Evolutionary conservation across 2,329 filamentous ascomycete species (phyloP), one percentile per base, ranked within the genome.

Genomic region (Aureobasidium sp.): DNA sequence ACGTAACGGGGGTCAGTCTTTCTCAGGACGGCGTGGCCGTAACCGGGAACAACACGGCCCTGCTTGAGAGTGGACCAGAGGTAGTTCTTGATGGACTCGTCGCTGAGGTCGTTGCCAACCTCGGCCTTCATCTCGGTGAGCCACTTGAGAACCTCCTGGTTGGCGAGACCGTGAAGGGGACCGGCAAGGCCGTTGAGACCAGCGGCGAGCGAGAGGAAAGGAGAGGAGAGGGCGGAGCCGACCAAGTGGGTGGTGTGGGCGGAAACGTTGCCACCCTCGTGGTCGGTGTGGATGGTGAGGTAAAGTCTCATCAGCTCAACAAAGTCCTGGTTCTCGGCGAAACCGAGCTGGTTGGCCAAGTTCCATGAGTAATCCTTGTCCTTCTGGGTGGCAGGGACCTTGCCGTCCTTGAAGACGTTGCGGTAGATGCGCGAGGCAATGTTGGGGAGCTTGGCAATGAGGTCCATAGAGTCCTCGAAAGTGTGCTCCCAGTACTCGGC

Each of bases 361-460:
- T 99, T 99, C 90, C 88, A 99, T 72, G 88, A 85, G 83, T 97
- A 99, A 77, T 99, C 94, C 89, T 97, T 94, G 82, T 97, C 93
- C 85, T 96, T 95, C 84, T 97, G 88, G 77, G 96, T 85, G 61
- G 91, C 77, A 64, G 91, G 90, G 69, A 99, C 93, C 88, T 97
- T 97, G 81, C 94, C 94, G 75, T 96, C 94, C 87, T 97, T 97
- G 90, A 96, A 99, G 77, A 97, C 88, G 79, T 99, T 99, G 83
- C 96, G 94, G 88, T 99, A 99, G 85, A 99, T 99, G 82, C 91
- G 91, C 67, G 94, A 83, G 67, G 94, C 94, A 73, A 99, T 97
- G 77, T 91, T 97, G 76, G 94, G 94, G 71, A 99, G 90, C 88
- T 97, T 97, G 75, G 94, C 94, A 77, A 99, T 99, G 77, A 99